Conservation (phyloP, 2,329 filamentous ascomycete species). For the Aspergillus sojae region DNA sequence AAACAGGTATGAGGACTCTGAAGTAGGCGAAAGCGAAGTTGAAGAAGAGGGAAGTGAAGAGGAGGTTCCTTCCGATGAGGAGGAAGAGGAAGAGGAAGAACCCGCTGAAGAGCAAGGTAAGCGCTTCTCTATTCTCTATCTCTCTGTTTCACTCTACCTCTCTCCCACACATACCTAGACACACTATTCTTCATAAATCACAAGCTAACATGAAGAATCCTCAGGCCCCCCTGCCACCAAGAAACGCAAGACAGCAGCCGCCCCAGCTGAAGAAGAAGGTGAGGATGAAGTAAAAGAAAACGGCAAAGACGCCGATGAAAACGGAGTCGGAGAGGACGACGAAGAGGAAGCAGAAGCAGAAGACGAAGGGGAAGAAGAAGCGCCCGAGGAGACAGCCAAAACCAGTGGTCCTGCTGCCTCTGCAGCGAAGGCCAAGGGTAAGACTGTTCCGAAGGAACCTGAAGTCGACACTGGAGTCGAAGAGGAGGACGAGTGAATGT, state of each 20-base stretch:
- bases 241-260: constrained; percentile 33
- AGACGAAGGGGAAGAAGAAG: constrained; percentile 29
- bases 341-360: constrained; percentile 18
- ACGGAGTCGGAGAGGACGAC: constrained; percentile 21
- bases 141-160: neutral
- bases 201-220: neutral
- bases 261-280: constrained; percentile 19
- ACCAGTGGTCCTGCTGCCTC: constrained; percentile 35
- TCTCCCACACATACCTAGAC: neutral
- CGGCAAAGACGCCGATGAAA: constrained; percentile 22
- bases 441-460: constrained; percentile 32
- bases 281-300: constrained; percentile 20
- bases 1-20: constrained; percentile 40
- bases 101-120: constrained; percentile 26
- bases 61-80: constrained; percentile 17
- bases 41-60: constrained; percentile 32
- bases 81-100: constrained; percentile 32
- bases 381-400: constrained; percentile 33
- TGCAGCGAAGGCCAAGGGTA: constrained; percentile 38
- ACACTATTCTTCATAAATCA: neutral
- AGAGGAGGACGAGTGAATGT: constrained; percentile 28
- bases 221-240: constrained; percentile 32
- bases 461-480: constrained; percentile 38
- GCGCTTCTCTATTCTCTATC: neutral
- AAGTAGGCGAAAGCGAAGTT: constrained; percentile 29